These are phyloP conservation scores for Epichloe festucae DNA, from an alignment of 2,329 filamentous ascomycete species.

Conservation along the genomic window DNA sequence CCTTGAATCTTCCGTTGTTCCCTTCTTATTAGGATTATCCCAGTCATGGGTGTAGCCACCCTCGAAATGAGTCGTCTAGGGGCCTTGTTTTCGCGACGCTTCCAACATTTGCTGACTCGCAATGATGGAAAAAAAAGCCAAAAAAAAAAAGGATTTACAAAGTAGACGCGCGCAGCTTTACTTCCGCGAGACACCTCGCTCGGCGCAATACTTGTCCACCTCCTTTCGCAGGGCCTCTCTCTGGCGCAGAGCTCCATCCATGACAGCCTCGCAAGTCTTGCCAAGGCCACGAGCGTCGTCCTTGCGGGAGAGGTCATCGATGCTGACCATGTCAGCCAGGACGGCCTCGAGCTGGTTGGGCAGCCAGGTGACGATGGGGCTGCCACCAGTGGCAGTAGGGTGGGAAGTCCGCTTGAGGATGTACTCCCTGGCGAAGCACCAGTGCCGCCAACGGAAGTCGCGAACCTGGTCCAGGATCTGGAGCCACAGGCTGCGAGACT, in stretches of 20 bases:
- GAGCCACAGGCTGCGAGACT: constrained; percentile 48
- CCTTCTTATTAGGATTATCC: no score
- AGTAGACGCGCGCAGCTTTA: background rate
- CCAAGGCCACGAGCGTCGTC: constrained; percentile 30
- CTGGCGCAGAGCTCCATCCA: constrained; percentile 53
- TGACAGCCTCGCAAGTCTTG: constrained; percentile 42
- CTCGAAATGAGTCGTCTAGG: no score
- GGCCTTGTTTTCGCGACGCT: background rate
- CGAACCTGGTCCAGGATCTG: constrained; percentile 60
- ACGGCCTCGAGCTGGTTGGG: constrained; percentile 71
- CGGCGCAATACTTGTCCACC: constrained; percentile 60
- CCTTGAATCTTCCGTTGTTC: no score
- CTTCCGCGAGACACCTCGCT: constrained; percentile 33
- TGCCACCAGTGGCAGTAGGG: constrained; percentile 68
- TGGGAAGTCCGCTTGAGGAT: constrained; percentile 67
- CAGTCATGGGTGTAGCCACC: no score
- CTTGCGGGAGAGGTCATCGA: constrained; percentile 33
- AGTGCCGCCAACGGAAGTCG: constrained; percentile 73
- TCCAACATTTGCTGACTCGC: background rate
- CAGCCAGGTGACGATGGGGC: constrained; percentile 73
- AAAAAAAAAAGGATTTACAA: no score
- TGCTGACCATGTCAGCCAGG: constrained; percentile 53
- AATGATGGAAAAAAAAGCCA: background rate
- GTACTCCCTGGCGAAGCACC: constrained; percentile 77
- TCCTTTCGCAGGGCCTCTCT: constrained; percentile 56